These are phyloP conservation scores for Filobasidium floriforme DNA, from an alignment of 768 basidiomycete genomes.

Conservation along the genomic window DNA sequence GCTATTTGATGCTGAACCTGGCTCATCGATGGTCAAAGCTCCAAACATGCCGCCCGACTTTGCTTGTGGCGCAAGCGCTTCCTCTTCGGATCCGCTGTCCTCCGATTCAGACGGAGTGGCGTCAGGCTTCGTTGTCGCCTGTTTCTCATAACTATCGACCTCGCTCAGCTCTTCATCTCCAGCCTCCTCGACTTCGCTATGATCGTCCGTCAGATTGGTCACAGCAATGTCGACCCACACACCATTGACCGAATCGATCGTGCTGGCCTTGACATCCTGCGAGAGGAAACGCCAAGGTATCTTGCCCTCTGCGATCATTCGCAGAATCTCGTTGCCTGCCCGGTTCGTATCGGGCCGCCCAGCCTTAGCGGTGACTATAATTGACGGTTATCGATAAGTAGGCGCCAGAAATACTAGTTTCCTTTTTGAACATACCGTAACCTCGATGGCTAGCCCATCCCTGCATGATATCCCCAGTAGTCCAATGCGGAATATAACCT, in stretches of 20 bases:
- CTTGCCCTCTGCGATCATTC: conserved; percentile 71
- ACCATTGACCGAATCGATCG: not conserved
- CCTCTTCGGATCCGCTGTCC: not conserved
- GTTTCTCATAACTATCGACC: too few relatives aligned
- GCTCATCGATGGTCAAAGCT: not conserved
- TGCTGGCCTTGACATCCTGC: not conserved
- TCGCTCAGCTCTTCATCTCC: too few relatives aligned
- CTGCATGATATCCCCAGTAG: conserved; percentile 73
- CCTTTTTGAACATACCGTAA: conserved; percentile 49
- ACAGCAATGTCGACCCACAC: not conserved
- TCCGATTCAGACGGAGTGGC: too few relatives aligned
- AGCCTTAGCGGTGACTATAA: conserved; percentile 70
- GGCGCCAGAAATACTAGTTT: not conserved
- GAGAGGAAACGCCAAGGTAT: conserved; percentile 72
- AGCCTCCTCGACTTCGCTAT: too few relatives aligned
- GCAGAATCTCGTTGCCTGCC: conserved; percentile 78
- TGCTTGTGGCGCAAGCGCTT: not conserved
- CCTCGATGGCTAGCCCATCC: conserved; percentile 70
- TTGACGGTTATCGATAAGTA: not conserved
- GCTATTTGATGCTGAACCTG: not conserved
- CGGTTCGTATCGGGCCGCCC: conserved; percentile 81
- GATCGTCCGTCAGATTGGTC: too few relatives aligned
- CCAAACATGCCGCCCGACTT: not conserved
- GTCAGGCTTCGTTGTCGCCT: too few relatives aligned
- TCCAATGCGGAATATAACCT: conserved; percentile 53